These are phyloP conservation scores for Pichia deserticola DNA, from an alignment of 805 yeast species.

Conservation along the genomic window DNA sequence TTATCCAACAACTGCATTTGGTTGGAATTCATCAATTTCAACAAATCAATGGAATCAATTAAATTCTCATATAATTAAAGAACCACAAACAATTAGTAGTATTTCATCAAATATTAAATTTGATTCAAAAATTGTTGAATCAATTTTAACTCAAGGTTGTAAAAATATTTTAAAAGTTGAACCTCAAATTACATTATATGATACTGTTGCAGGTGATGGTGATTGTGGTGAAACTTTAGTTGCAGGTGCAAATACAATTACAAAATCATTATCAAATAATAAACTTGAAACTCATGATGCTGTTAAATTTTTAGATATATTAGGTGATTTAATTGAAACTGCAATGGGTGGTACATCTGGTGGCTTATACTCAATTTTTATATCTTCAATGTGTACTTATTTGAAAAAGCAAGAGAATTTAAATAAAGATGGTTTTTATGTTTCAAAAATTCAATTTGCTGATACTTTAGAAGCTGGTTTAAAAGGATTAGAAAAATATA, in stretches of 20 bases:
- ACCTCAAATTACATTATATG: constrained; percentile 77
- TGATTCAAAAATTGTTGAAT: constrained; percentile 23
- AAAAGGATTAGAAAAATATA: constrained; percentile 71
- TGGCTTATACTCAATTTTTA: constrained; percentile 78
- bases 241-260: constrained; percentile 70
- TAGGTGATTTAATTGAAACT: constrained; percentile 74
- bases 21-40: constrained; percentile 55
- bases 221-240: constrained; percentile 93
- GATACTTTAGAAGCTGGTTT: constrained; percentile 52
- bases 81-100: constrained; percentile 16
- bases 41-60: constrained; percentile 16
- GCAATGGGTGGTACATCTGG: constrained; percentile 99
- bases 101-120: constrained; percentile 21
- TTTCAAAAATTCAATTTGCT: constrained; percentile 34
- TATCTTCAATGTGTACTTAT: constrained; percentile 63
- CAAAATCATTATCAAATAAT: constrained; percentile 39
- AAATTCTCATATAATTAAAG: constrained; percentile 19
- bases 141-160: constrained; percentile 42
- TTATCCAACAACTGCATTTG: constrained; percentile 70
- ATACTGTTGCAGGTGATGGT: constrained; percentile 91
- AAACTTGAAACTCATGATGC: constrained; percentile 39
- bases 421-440: constrained; percentile 20
- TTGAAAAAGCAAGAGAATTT: constrained; percentile 33
- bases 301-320: constrained; percentile 52
- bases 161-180: constrained; percentile 53